Base-by-base conservation (phyloP, 495 filamentous ascomycete genomes). In the Xylaria nigripes region DNA sequence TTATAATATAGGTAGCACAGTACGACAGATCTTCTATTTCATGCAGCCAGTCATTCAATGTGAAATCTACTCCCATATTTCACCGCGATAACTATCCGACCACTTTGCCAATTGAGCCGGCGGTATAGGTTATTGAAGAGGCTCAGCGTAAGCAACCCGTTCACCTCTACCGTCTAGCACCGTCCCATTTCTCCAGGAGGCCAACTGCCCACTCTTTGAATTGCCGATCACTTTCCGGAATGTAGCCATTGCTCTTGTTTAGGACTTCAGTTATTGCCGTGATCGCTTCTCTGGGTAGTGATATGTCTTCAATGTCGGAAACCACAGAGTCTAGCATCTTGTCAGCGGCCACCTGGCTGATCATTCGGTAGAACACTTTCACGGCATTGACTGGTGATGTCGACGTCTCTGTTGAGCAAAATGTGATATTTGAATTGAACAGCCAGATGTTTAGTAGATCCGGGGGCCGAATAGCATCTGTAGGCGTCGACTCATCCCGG, bases 191-290 rank as follows among this genome's bases (percentile, higher is more conserved):
- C 51, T 76, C 75, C 48, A 90, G 53, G 6, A 90, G 67, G 1
- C 81, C 84, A 40, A 89, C 82, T 36, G 72, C 75, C 86, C 86
- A 90, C 29, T 79, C 75, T 51, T 78, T 73, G 56, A 87, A 83
- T 2, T 51, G 64, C 25, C 82, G 69, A 41, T 81, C 79, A 9
- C 75, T 76, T 2, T 54, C 44, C 2, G 86, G 85, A 8, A 89
- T 64, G 53, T 81, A 65, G 8, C 45, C 6, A 56, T 78, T 83
- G 54, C 79, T 86, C 12, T 57, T 55, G 3, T 63, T 58, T 42
- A 90, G 55, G 3, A 66, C 61, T 15, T 63, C 46, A 0, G 63
- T 53, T 10, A 89, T 59, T 7, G 69, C 67, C 8, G 57, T 22
- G 41, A 82, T 75, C 3, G 79, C 76, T 12, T 69, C 62, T 0